Conservation (phyloP, 192 early-diverging fungal species). For the Entomortierella lignicola region DNA sequence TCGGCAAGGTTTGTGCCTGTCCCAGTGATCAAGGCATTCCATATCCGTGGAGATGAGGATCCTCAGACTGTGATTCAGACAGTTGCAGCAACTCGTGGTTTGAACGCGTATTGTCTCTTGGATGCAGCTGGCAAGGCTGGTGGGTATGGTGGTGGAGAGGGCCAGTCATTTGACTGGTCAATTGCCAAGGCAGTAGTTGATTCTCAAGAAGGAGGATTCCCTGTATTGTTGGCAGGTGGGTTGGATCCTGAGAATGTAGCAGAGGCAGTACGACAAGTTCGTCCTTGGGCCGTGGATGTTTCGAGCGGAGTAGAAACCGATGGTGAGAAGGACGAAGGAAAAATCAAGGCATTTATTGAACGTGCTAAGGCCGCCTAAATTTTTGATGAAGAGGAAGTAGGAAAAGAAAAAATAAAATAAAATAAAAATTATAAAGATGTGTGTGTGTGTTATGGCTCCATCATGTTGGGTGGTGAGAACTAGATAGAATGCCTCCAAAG, state of each 20-base stretch:
- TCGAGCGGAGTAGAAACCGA: constrained; percentile 92
- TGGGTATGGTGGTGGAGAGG: constrained; percentile 80
- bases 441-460: background rate
- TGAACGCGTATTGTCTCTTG: constrained; percentile 65
- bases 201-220: constrained; percentile 64
- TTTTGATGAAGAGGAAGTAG: too few species aligned
- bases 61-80: constrained; percentile 60
- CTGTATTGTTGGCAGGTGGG: constrained; percentile 92
- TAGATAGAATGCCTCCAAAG: too few species aligned
- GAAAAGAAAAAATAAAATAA: background rate
- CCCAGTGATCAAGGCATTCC: constrained; percentile 91
- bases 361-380: constrained; percentile 65
- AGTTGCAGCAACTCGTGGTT: constrained; percentile 50
- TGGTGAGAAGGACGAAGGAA: constrained; percentile 79
- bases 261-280: constrained; percentile 72
- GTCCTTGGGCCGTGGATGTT: constrained; percentile 92
- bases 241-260: constrained; percentile 85
- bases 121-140: constrained; percentile 72
- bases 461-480: too few species aligned
- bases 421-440: constrained; percentile 7
- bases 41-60: constrained; percentile 70
- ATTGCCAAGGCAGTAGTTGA: constrained; percentile 66
- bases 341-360: constrained; percentile 80
- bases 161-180: constrained; percentile 88
- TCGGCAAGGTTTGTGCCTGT: constrained; percentile 78